Conservation (phyloP, 352 stramenopile genomes). For the Pythium coloratum region DNA sequence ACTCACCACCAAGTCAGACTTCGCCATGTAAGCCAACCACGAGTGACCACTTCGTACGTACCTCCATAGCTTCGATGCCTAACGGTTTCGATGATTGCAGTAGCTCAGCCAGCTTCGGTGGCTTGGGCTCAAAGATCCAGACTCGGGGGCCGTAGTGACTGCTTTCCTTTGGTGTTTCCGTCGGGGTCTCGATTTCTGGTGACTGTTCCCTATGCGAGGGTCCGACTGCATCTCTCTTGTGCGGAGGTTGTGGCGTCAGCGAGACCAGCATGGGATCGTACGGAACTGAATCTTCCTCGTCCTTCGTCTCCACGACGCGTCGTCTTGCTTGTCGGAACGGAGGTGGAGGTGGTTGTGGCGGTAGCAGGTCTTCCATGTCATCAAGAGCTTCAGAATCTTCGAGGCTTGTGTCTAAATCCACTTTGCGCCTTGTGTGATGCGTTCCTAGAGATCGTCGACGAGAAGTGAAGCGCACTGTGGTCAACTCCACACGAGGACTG, state of each 20-base stretch:
- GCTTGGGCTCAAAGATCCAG: slow-evolving; percentile 47
- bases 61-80: slow-evolving; percentile 49
- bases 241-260: slow-evolving; percentile 48
- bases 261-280: slow-evolving; percentile 42
- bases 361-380: slow-evolving; percentile 68
- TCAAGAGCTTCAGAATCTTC: slow-evolving; percentile 44
- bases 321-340: not conserved
- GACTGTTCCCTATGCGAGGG: not conserved
- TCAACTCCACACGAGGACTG: slow-evolving; percentile 38
- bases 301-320: slow-evolving; percentile 11
- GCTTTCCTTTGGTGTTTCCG: not conserved
- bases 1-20: not conserved
- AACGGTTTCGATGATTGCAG: slow-evolving; percentile 41
- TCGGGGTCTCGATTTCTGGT: not conserved
- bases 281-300: slow-evolving; percentile 52
- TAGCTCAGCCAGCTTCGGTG: slow-evolving; percentile 48
- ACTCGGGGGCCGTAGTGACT: slow-evolving; percentile 15
- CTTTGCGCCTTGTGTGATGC: not conserved
- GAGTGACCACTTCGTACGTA: slow-evolving; percentile 4
- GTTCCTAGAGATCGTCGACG: not conserved
- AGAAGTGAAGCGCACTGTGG: not conserved
- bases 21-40: not conserved
- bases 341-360: slow-evolving; percentile 34
- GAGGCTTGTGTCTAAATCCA: slow-evolving; percentile 13
- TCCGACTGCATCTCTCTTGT: not conserved